Evolutionary conservation across 2,329 filamentous ascomycete genomes (phyloP).

Genomic region (Verticillium albo-atrum): DNA sequence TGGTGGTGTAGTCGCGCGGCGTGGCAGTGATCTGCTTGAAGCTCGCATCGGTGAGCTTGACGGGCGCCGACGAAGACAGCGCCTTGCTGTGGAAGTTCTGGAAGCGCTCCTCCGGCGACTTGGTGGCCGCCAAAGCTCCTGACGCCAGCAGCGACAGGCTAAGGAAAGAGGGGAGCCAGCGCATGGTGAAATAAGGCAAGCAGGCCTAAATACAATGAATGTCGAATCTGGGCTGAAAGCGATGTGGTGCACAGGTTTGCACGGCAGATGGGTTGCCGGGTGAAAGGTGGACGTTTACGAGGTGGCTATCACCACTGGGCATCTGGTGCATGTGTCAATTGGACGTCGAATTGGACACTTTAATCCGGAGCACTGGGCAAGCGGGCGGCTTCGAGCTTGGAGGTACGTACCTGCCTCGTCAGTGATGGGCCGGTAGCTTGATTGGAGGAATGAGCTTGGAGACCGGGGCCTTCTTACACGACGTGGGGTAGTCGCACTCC

Average conservation of each 20-base stretch:
- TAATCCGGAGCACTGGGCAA: background rate
- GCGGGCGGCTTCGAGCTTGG: background rate
- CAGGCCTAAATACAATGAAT: background rate
- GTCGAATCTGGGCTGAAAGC: background rate
- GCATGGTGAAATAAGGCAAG: slow-evolving; percentile 53
- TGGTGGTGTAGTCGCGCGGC: slow-evolving; percentile 79
- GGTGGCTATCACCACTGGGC: background rate
- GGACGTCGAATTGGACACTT: background rate
- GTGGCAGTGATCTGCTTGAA: slow-evolving; percentile 72
- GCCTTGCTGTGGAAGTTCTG: slow-evolving; percentile 65
- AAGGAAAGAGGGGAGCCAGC: slow-evolving; percentile 59
- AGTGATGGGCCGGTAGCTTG: background rate
- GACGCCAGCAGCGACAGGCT: slow-evolving; percentile 38
- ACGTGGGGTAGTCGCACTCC: background rate
- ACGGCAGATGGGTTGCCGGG: background rate
- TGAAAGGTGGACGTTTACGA: background rate
- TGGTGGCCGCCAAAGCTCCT: slow-evolving; percentile 55
- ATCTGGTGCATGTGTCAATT: background rate
- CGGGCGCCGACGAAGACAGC: slow-evolving; percentile 56
- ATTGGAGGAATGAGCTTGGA: background rate
- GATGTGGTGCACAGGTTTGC: background rate
- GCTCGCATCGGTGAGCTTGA: slow-evolving; percentile 72
- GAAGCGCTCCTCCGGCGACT: slow-evolving; percentile 62
- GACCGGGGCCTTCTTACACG: background rate
- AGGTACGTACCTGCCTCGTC: background rate